Evolutionary conservation across 305 asterid species (phyloP).

Genomic region (Lippia alba): DNA sequence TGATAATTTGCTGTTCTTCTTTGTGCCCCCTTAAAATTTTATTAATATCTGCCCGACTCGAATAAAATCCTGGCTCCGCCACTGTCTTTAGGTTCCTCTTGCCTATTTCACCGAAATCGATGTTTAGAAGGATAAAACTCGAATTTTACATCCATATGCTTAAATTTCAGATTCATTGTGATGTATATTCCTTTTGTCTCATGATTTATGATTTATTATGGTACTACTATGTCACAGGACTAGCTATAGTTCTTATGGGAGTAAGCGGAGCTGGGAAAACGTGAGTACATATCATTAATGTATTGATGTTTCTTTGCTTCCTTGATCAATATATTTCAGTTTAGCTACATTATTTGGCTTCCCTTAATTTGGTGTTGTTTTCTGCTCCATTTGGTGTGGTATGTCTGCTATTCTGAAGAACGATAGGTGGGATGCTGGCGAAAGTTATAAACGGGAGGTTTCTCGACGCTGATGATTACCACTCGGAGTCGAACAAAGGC

Average conservation of each 20-base stretch:
- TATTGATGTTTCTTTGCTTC: not conserved
- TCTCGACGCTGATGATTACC: conserved; percentile 90
- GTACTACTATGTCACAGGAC: conserved; percentile 52
- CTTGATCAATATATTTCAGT: not conserved
- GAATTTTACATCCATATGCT: not conserved
- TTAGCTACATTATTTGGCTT: not conserved
- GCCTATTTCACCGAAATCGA: no score
- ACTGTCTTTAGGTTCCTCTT: no score
- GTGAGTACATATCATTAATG: conserved; percentile 49
- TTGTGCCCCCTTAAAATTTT: not conserved
- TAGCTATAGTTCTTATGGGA: conserved; percentile 84
- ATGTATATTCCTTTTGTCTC: not conserved
- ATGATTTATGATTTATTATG: no score
- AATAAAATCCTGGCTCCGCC: no score
- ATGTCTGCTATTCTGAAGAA: conserved; percentile 46
- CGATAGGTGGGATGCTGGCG: conserved; percentile 81
- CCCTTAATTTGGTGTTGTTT: not conserved
- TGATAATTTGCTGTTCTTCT: not conserved
- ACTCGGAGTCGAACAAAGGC: conserved; percentile 82
- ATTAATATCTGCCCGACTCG: no score
- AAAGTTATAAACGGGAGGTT: conserved; percentile 54
- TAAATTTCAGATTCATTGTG: not conserved
- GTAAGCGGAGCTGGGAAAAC: conserved; percentile 96
- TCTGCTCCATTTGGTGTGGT: not conserved
- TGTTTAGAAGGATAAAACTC: not conserved